Base-by-base conservation (phyloP, 2,329 filamentous ascomycete genomes). In the Pochonia chlamydosporia region DNA sequence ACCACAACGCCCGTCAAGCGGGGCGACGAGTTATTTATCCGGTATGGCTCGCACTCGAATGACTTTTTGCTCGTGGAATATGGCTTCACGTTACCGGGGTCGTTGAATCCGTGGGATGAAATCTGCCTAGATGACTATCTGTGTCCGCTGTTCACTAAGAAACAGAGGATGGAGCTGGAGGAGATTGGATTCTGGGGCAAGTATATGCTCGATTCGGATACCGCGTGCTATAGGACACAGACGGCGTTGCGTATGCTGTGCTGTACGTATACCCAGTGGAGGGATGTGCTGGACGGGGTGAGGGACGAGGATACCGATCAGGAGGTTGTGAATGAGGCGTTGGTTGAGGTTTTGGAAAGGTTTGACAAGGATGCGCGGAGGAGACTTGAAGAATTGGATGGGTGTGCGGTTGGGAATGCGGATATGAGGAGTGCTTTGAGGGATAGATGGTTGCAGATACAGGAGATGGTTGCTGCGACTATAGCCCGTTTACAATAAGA, bases 51-150 rank as follows among this genome's bases (percentile, higher is more conserved):
- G 3, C 86, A 89, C 61, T 74, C 73, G 41, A 87, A 87, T 54
- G 85, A 89, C 60, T 82, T 85, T 50, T 63, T 90, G 18, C 76
- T 89, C 3, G 75, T 79, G 0, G 85, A 89, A 65, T 89, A 78
- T 57, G 75, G 75, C 21, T 78, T 78, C 55, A 62, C 70, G n/a
- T 60, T 74, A 20, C 54, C 52, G 9, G 51, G 53, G 21, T 72
- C 71, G 48, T 52, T 59, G 21, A 79, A 79, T 55, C 57, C 63
- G n/a, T 78, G 73, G 69, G 76, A 79, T 42, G 74, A 77, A 57
- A 64, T 70, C 3, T 59, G 59, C 10, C 61, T 79, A 3, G 75
- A 79, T 48, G 66, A 71, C 2, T 68, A 67, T n/a, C 46, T 79
- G 31, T 59, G 75, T 24, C 66, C 68, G 54, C 62, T 54, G 49